Conservation (phyloP, 164 flowering plant species). For the Amborella trichopoda region DNA sequence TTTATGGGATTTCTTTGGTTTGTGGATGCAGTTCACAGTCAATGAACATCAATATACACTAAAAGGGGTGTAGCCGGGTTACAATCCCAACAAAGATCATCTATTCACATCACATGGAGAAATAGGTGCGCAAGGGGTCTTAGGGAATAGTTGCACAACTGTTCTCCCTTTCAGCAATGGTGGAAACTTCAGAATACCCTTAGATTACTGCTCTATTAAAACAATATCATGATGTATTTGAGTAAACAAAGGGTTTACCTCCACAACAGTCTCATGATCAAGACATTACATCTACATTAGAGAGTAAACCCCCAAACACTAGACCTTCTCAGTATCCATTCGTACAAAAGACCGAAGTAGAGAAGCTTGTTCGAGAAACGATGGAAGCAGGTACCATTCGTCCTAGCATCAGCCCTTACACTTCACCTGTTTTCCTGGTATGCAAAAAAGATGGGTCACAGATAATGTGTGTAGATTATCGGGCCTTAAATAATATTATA, state of each 20-base stretch:
- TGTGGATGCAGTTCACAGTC: neutral
- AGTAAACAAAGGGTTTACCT: too few relatives aligned
- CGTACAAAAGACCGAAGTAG: neutral
- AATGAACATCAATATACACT: too few relatives aligned
- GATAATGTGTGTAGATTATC: constrained; percentile 1
- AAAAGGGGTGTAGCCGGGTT: too few relatives aligned
- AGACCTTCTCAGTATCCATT: neutral
- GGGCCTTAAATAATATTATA: neutral
- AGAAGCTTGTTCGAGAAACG: neutral
- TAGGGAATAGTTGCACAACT: neutral
- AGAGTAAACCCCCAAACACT: neutral
- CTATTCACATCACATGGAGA: neutral
- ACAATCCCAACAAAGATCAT: too few relatives aligned
- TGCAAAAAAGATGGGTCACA: neutral
- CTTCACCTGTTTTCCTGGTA: neutral
- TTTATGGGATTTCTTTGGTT: neutral
- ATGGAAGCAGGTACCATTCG: neutral
- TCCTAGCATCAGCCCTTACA: neutral
- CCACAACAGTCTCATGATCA: neutral
- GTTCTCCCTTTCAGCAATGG: neutral
- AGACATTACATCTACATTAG: neutral
- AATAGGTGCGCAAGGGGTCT: neutral
- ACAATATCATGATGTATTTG: neutral
- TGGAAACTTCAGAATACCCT: neutral
- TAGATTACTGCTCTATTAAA: neutral